Conservation (phyloP, 371 early-diverging fungal genomes). For the Rhizopus microsporus region DNA sequence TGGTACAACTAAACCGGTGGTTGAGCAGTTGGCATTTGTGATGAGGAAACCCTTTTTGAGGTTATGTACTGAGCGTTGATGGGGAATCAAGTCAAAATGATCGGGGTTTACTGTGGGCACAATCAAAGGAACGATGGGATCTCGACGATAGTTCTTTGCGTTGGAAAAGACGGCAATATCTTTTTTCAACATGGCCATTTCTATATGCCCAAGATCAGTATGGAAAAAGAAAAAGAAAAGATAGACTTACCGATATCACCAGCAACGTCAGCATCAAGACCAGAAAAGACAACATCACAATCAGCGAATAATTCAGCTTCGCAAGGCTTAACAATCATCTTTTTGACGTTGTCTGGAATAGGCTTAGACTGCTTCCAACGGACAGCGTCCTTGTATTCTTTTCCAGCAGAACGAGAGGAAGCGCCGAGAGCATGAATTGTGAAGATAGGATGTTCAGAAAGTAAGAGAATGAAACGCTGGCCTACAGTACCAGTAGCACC, state of each 20-base stretch:
- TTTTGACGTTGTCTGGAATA: slow-evolving; percentile 67
- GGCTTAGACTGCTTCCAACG: slow-evolving; percentile 87
- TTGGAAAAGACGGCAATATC: slow-evolving; percentile 92
- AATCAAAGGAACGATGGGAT: slow-evolving; percentile 86
- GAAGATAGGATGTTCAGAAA: slow-evolving; percentile 86
- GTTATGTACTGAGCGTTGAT: slow-evolving; percentile 68
- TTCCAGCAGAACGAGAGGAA: slow-evolving; percentile 89
- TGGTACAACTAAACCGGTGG: slow-evolving; percentile 91
- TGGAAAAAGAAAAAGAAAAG: neutral
- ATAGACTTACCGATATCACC: slow-evolving; percentile 77
- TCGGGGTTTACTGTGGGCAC: slow-evolving; percentile 91
- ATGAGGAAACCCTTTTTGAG: slow-evolving; percentile 85
- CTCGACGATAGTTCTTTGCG: slow-evolving; percentile 93
- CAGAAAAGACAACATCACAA: slow-evolving; percentile 92
- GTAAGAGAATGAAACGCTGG: slow-evolving; percentile 92
- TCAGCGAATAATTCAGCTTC: slow-evolving; percentile 71
- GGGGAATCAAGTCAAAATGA: slow-evolving; percentile 80
- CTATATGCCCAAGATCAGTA: slow-evolving; percentile 29
- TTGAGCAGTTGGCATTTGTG: slow-evolving; percentile 97
- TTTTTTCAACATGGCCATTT: slow-evolving; percentile 80
- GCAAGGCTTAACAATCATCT: slow-evolving; percentile 73
- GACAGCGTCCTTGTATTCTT: slow-evolving; percentile 74
- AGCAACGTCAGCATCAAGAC: slow-evolving; percentile 91
- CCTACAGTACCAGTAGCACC: slow-evolving; percentile 99
- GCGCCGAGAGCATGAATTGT: slow-evolving; percentile 89